Percentiles rank a stretch among this genome's conserved stretches.
These are phyloP conservation scores for Gossypioides kirkii DNA, from an alignment of 345 rosid genomes.

Conservation along the genomic window DNA sequence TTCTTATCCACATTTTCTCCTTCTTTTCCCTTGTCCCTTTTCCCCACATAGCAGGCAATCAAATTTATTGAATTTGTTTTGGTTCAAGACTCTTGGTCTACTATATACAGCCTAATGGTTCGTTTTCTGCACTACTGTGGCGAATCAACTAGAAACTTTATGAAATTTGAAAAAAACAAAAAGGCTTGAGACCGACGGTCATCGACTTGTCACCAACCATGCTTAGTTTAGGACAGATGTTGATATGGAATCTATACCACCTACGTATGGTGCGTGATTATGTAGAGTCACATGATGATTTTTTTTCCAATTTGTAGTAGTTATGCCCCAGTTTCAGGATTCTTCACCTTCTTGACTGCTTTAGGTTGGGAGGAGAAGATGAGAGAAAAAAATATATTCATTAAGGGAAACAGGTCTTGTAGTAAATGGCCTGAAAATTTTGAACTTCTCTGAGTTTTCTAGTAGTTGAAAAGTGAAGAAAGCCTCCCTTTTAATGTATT, in stretches of 20 bases:
- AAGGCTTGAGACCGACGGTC: not conserved
- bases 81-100: not conserved
- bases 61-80: not conserved
- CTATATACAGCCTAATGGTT: not conserved
- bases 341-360: not conserved
- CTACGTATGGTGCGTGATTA: not conserved
- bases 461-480: not conserved
- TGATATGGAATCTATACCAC: not conserved
- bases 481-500: not conserved
- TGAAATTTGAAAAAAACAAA: not conserved
- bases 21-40: not conserved
- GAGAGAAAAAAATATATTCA: not conserved
- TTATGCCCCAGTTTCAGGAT: not conserved
- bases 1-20: not conserved
- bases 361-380: not conserved
- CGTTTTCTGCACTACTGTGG: not conserved
- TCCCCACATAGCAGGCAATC: not conserved
- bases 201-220: not conserved
- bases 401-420: too few relatives aligned
- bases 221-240: not conserved
- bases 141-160: not conserved
- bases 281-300: not conserved
- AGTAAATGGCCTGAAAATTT: not conserved
- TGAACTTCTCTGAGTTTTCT: not conserved
- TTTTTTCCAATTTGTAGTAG: not conserved